Base-by-base conservation (phyloP, 1,284 basidiomycete genomes). In the Ganoderma sinense region DNA sequence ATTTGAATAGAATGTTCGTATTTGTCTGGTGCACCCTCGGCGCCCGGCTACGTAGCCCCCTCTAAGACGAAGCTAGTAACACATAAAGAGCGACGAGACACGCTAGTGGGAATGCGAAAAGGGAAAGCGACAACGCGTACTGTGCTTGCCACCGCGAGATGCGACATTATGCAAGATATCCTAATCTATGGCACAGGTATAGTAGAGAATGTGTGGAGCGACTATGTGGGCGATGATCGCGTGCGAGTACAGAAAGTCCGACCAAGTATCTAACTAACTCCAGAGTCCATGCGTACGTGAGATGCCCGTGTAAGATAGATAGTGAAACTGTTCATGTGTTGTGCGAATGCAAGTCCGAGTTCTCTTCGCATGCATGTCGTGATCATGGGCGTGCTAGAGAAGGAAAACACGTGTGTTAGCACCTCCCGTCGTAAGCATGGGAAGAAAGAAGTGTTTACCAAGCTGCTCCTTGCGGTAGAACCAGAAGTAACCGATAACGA, bases 401-500 rank as follows among this genome's bases (percentile, higher is more conserved):
- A 73, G 36, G 63, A 62, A 53, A 56, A 31, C 26, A 16, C 7
- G 13, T 33, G 29, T 7, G 40, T 61, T 61, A 61, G 59, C 40
- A 65, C 69, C 4, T 71, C 67, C n/a, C 64, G 58, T 29, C 16
- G 56, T 14, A 39, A 66, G 29, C 16, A n/a, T 2, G 40, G 40
- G 40, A 31, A 39, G 13, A 16, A 20, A 14, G 40, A n/a, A n/a
- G 18, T 10, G 82, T 89, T 69, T 78, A 92, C 91, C 80, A 71
- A 95, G 87, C 79, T 95, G 94, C 80, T 95, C 94, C 83, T 94
- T 94, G 78, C 94, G 91, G 81, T 95, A 97, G 89, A 97, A 96
- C 93, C 94, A 94, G 85, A 97, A 96, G 84, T 97, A 97, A 29
- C 96, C 96, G 70, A 92, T 82, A 67, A 97, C 94, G 77, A 97